phyloP scores from a whole-genome alignment of 805 yeast genomes.

The Sugiyamaella floridensis region DNA sequence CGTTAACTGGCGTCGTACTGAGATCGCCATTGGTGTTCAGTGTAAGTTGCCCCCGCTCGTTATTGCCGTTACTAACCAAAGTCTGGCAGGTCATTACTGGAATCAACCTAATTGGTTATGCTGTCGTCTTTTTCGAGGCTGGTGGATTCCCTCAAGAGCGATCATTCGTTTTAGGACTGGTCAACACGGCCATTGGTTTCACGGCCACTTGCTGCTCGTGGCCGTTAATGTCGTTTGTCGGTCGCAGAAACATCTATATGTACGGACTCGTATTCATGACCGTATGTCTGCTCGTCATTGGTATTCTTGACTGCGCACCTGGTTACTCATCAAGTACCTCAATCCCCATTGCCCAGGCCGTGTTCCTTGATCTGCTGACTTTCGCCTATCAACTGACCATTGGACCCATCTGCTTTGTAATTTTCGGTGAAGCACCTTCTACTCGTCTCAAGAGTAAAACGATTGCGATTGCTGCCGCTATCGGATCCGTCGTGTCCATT shows the following conservation, averaged over 20 bases:
- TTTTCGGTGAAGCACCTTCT: constrained; percentile 38
- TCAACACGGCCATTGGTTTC: constrained; percentile 41
- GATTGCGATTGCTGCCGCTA: constrained; percentile 34
- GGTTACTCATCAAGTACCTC: constrained; percentile 15
- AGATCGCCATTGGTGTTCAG: constrained; percentile 32
- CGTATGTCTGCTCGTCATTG: constrained; percentile 37
- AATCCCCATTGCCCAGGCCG: constrained; percentile 29
- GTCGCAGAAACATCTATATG: constrained; percentile 17
- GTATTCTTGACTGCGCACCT: constrained; percentile 21
- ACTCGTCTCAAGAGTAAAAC: constrained; percentile 32
- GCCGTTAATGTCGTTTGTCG: constrained; percentile 17
- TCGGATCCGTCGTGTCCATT: constrained; percentile 16
- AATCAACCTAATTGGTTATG: constrained; percentile 16
- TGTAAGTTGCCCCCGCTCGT: constrained; percentile 38
- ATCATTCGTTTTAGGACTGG: constrained; percentile 37
- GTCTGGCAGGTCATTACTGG: constrained; percentile 16
- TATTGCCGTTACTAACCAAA: neutral
- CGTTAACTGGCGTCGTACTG: constrained; percentile 42
- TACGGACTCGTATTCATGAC: constrained; percentile 34
- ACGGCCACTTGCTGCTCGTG: constrained; percentile 32
- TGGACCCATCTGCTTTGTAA: constrained; percentile 39
- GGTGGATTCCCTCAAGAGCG: constrained; percentile 27
- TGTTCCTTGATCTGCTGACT: constrained; percentile 40
- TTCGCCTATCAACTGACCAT: constrained; percentile 38
- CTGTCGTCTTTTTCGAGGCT: constrained; percentile 42